These are phyloP conservation scores for Fagopyrum esculentum DNA, from an alignment of 148 eudicot genomes.

Conservation along the genomic window DNA sequence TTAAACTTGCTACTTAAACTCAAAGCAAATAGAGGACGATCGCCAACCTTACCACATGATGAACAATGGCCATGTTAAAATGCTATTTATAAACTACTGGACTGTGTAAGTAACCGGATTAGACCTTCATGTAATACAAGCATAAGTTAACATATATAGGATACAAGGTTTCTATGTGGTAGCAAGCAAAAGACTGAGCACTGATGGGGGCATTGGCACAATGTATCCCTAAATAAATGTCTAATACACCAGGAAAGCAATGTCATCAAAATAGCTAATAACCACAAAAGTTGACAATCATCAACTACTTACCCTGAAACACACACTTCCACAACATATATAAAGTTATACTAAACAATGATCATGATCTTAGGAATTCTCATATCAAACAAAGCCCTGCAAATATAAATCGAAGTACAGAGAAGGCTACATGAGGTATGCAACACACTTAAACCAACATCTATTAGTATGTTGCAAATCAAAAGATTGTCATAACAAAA, in stretches of 20 bases:
- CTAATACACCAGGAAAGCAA: neutral
- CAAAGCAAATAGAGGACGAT: neutral
- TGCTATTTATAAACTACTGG: no score
- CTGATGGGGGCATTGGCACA: neutral
- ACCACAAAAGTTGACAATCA: neutral
- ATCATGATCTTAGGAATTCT: conserved; percentile 40
- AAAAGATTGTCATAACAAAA: no score
- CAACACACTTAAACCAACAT: no score
- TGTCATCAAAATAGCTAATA: neutral
- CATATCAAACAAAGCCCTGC: no score
- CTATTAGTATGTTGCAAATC: no score
- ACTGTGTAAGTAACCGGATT: neutral
- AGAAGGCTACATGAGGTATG: no score
- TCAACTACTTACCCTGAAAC: neutral
- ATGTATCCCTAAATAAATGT: neutral
- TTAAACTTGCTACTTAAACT: neutral
- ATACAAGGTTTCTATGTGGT: neutral
- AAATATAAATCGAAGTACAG: no score
- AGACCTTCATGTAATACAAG: neutral
- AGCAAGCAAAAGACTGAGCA: neutral
- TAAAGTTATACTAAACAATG: neutral
- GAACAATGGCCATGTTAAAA: neutral
- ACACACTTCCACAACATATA: neutral
- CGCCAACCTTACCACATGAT: neutral
- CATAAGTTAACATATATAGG: neutral